phyloP scores from a whole-genome alignment of 108 stramenopile genomes.

The Aurantiochytrium sp. region DNA sequence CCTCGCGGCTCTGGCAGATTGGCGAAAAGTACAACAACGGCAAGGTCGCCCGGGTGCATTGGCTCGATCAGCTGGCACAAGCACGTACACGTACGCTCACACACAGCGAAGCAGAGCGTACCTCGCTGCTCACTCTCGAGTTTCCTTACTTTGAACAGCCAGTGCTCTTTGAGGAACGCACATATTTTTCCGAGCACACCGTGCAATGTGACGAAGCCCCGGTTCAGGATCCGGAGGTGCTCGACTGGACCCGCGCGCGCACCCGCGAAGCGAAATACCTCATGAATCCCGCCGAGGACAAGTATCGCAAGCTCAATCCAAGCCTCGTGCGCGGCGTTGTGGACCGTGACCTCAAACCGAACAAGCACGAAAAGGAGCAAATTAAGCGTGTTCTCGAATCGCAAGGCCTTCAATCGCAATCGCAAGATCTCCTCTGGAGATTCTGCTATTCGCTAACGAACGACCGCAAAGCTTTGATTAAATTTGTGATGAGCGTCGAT shows the following conservation, averaged over 20 bases:
- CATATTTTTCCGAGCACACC: conserved; percentile 22
- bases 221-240: conserved; percentile 10
- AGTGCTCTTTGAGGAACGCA: conserved; percentile 37
- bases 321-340: conserved; percentile 80
- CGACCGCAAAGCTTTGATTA: conserved; percentile 79
- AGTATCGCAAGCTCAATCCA: conserved; percentile 83
- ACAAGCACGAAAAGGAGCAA: conserved; percentile 62
- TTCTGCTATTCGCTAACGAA: conserved; percentile 90
- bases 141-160: conserved; percentile 36
- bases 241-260: neutral
- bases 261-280: conserved; percentile 29
- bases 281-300: conserved; percentile 68
- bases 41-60: neutral
- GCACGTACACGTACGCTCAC: neutral
- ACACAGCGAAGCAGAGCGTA: neutral
- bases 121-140: conserved; percentile 21
- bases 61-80: conserved; percentile 9
- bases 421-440: conserved; percentile 87
- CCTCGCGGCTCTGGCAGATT: neutral
- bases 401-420: conserved; percentile 66
- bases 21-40: neutral
- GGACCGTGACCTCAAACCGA: conserved; percentile 89
- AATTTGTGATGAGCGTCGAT: conserved; percentile 87
- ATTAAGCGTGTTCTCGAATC: conserved; percentile 77
- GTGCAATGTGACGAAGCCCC: neutral